Evolutionary conservation across 345 rosid genomes (phyloP).

Genomic region (Carallia brachiata): DNA sequence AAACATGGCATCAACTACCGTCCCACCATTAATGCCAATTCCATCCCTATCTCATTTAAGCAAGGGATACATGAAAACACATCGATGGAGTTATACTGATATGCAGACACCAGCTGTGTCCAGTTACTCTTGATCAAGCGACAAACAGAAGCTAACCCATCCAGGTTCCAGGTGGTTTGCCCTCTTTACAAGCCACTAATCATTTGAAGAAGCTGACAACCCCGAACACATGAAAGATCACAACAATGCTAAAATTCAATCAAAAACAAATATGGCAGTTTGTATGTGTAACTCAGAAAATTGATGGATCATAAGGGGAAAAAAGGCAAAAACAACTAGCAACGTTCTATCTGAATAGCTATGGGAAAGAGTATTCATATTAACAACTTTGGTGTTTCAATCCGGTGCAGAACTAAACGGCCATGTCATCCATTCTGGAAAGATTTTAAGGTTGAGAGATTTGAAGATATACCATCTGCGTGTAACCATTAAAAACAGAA

Average conservation of each 20-base stretch:
- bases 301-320: neutral
- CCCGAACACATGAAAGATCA: too few relatives aligned
- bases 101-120: too few relatives aligned
- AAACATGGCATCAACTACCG: neutral
- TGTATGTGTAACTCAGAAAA: neutral
- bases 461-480: constrained; percentile 94
- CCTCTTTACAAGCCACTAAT: too few relatives aligned
- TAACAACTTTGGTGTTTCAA: constrained; percentile 24
- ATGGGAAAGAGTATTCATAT: constrained; percentile 20
- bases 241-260: too few relatives aligned
- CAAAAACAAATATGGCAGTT: neutral
- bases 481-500: constrained; percentile 90
- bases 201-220: too few relatives aligned
- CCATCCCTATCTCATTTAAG: too few relatives aligned
- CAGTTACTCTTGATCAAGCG: too few relatives aligned
- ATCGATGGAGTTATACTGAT: too few relatives aligned
- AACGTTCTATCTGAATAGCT: neutral
- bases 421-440: constrained; percentile 17
- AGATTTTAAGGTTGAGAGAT: constrained; percentile 54
- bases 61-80: too few relatives aligned
- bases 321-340: neutral
- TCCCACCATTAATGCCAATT: too few relatives aligned
- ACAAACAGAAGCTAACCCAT: too few relatives aligned
- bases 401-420: constrained; percentile 18
- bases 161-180: too few relatives aligned